Evolutionary conservation across 2,329 filamentous ascomycete species (phyloP).

Genomic region (Colletotrichum destructivum): DNA sequence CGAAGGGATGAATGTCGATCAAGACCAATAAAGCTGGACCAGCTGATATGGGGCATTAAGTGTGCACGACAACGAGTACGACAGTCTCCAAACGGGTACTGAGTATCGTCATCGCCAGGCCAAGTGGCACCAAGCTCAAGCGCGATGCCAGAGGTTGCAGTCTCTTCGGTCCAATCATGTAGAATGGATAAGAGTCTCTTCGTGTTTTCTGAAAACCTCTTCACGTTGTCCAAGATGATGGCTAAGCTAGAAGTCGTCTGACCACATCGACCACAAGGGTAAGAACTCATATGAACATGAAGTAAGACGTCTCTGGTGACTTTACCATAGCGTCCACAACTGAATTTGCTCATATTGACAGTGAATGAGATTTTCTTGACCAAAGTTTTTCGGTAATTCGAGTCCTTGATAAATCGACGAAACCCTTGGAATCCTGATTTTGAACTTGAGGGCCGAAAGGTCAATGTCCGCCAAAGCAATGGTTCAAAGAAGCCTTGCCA

Average conservation of each 20-base stretch:
- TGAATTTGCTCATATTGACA: not conserved
- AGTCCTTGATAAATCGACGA: not conserved
- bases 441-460: no score
- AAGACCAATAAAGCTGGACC: no score
- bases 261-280: not conserved
- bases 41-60: not conserved
- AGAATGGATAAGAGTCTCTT: not conserved
- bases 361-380: slow-evolving; percentile 6
- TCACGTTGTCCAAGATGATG: not conserved
- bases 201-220: slow-evolving; percentile 13
- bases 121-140: not conserved
- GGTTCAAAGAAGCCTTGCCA: no score
- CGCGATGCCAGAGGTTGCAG: not conserved
- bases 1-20: not conserved
- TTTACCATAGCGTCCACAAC: not conserved
- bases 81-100: not conserved
- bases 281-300: no score
- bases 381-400: not conserved
- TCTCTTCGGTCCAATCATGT: not conserved
- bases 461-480: no score
- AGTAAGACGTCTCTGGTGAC: no score
- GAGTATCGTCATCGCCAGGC: not conserved
- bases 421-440: slow-evolving; percentile 4
- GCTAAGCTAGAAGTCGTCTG: not conserved
- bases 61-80: not conserved